Percentiles rank a stretch among this genome's conserved stretches.
Conservation (phyloP, 441 rosid genomes). For the Gossypium davidsonii region DNA sequence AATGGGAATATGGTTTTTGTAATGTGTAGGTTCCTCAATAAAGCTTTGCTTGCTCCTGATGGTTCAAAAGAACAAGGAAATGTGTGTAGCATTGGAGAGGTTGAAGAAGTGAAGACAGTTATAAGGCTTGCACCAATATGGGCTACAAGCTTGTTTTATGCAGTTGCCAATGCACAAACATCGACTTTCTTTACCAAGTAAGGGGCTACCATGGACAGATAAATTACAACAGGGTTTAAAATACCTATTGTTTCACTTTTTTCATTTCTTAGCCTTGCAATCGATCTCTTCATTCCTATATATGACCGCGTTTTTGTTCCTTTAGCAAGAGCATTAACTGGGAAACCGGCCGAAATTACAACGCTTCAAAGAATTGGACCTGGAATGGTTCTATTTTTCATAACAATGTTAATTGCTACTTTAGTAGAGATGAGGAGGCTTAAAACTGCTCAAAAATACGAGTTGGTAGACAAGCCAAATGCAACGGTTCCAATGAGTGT, state of each 20-base stretch:
- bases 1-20: neutral
- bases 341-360: conserved; percentile 49
- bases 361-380: conserved; percentile 67
- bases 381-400: conserved; percentile 41
- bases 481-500: conserved; percentile 57
- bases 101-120: conserved; percentile 41
- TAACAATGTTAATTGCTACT: conserved; percentile 47
- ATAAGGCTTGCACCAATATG: conserved; percentile 55
- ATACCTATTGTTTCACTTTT: conserved; percentile 62
- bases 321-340: conserved; percentile 35
- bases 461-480: conserved; percentile 35
- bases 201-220: conserved; percentile 64
- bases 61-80: neutral
- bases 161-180: conserved; percentile 46
- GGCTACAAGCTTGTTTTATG: conserved; percentile 45
- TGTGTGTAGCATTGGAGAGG: neutral
- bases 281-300: conserved; percentile 40
- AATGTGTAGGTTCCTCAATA: conserved; percentile 40
- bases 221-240: conserved; percentile 28
- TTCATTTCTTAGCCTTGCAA: conserved; percentile 34
- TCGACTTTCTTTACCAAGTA: conserved; percentile 67
- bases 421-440: conserved; percentile 31
- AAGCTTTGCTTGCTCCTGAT: neutral
- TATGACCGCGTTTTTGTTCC: conserved; percentile 64
- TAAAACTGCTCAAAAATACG: conserved; percentile 34